Evolutionary conservation across 2,329 filamentous ascomycete genomes (phyloP).

Genomic region (Aspergillus felis): DNA sequence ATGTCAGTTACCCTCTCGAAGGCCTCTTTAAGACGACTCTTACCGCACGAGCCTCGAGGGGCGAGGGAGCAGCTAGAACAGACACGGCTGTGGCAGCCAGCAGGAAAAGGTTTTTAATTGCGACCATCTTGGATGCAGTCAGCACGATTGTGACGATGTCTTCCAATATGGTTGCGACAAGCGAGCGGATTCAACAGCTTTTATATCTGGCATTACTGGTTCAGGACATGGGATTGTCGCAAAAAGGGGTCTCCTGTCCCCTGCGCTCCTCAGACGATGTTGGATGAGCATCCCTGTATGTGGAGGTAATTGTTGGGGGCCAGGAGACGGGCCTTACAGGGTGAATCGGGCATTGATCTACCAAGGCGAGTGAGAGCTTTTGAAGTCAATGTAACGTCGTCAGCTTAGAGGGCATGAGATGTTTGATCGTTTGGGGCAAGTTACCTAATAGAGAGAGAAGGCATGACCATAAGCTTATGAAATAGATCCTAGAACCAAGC

Average conservation of each 20-base stretch:
- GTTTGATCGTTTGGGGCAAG: not conserved
- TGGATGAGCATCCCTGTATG: not conserved
- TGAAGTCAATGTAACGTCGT: not conserved
- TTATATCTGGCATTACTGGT: not conserved
- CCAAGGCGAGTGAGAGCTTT: not conserved
- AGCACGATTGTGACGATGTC: not conserved
- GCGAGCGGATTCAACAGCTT: not conserved
- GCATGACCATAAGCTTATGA: not conserved
- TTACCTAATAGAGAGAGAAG: not conserved
- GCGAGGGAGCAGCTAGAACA: not conserved
- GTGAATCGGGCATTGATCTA: not conserved
- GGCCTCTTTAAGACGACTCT: not conserved
- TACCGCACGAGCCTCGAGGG: not conserved
- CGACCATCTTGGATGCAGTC: not conserved
- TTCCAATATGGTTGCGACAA: not conserved
- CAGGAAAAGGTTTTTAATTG: not conserved
- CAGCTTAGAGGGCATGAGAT: not conserved
- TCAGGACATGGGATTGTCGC: not conserved
- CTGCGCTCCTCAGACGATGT: not conserved
- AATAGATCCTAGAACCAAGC: not conserved
- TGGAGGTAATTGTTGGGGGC: not conserved
- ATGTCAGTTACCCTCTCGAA: not conserved
- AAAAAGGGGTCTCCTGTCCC: not conserved
- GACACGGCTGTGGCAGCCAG: not conserved
- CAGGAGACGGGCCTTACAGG: not conserved